These are phyloP conservation scores for Plasmodium cynomolgi DNA, from an alignment of 169 alveolate species.

Conservation along the genomic window DNA sequence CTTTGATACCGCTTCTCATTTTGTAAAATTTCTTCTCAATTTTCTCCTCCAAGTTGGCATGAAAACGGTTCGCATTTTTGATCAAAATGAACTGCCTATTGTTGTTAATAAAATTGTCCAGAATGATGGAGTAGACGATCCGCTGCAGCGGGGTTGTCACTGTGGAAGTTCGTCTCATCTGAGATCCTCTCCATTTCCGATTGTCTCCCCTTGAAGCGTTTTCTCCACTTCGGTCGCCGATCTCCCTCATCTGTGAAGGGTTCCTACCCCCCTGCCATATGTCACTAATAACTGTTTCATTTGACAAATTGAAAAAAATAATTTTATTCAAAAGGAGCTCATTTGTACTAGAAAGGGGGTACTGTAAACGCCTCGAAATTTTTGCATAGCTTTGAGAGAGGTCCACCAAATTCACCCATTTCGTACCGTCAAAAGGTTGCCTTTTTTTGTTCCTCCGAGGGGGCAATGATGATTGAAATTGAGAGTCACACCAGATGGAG, in stretches of 20 bases:
- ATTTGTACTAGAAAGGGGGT: not conserved
- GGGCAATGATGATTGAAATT: not conserved
- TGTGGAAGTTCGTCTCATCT: not conserved
- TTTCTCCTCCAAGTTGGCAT: not conserved
- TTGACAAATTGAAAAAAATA: not conserved
- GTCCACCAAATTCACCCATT: not conserved
- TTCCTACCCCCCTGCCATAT: not conserved
- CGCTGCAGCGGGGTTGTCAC: not conserved
- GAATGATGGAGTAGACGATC: conserved; percentile 20
- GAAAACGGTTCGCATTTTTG: conserved; percentile 2
- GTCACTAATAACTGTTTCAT: conserved; percentile 21
- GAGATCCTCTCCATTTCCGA: not conserved
- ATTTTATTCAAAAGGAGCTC: conserved; percentile 3
- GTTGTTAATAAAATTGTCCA: conserved; percentile 30
- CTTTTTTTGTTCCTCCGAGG: not conserved
- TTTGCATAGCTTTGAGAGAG: not conserved
- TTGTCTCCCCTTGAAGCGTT: too few species aligned
- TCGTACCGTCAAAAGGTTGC: not conserved
- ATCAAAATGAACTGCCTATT: conserved; percentile 37
- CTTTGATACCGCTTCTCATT: not conserved
- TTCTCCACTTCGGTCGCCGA: not conserved
- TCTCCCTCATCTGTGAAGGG: not conserved
- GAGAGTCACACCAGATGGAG: not conserved
- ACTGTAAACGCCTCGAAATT: not conserved
- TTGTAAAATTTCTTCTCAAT: not conserved